phyloP scores from a whole-genome alignment of 2,329 filamentous ascomycete genomes.

The Phialophora verrucosa region DNA sequence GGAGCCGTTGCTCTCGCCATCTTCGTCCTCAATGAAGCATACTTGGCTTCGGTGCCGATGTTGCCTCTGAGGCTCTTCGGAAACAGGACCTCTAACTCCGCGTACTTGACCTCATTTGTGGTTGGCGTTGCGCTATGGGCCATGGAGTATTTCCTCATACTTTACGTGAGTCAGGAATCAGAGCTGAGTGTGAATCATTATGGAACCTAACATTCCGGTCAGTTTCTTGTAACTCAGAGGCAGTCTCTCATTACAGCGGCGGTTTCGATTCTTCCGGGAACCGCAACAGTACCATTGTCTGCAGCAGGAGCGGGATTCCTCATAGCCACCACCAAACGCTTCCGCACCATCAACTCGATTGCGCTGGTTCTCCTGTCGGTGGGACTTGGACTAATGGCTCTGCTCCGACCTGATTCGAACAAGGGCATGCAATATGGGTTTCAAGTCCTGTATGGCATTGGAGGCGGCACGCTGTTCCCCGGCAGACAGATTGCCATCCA shows the following conservation, averaged over 20 bases:
- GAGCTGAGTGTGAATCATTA: neutral
- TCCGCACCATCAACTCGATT: neutral
- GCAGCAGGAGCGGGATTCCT: neutral
- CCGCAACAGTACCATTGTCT: neutral
- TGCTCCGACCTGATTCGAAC: neutral
- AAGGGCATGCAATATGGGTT: neutral
- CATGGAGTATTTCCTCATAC: neutral
- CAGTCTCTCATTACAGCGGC: neutral
- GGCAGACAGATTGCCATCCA: neutral
- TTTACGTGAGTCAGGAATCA: neutral
- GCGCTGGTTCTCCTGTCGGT: neutral
- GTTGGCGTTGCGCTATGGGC: neutral
- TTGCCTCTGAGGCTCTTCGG: neutral
- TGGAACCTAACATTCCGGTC: too few relatives aligned
- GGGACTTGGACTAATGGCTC: too few relatives aligned
- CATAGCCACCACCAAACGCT: neutral
- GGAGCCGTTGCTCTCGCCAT: neutral
- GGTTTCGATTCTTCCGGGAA: neutral
- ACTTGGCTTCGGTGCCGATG: neutral
- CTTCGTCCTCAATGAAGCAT: constrained; percentile 1
- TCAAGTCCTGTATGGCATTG: neutral
- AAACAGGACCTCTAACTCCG: neutral
- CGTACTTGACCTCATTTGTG: neutral
- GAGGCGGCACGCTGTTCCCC: neutral
- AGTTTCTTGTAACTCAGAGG: neutral